Conservation (phyloP, 345 rosid species). For the Gossypium sturtianum region DNA sequence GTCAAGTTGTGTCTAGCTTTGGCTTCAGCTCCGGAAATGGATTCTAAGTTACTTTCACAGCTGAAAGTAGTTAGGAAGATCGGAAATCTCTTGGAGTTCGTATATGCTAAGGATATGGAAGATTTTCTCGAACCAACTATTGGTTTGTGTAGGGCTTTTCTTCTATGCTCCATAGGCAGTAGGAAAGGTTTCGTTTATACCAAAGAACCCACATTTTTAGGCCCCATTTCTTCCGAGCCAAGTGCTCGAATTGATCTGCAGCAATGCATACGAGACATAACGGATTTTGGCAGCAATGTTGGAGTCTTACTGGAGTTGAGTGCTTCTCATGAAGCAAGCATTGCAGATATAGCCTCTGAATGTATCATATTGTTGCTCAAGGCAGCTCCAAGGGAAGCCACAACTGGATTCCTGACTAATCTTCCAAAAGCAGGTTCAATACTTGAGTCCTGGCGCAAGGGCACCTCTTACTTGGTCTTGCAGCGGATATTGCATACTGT, state of each 20-base stretch:
- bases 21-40: conserved; percentile 96
- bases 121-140: conserved; percentile 91
- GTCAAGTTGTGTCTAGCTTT: conserved; percentile 86
- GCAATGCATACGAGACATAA: conserved; percentile 62
- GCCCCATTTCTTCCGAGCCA: conserved; percentile 41
- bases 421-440: conserved; percentile 61
- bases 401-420: conserved; percentile 72
- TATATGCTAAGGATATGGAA: conserved; percentile 82
- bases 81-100: conserved; percentile 83
- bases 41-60: conserved; percentile 76
- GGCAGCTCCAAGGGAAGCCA: conserved; percentile 91
- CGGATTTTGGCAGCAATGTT: conserved; percentile 64
- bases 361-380: conserved; percentile 61
- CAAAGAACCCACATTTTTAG: conserved; percentile 58
- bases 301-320: conserved; percentile 62
- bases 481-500: conserved; percentile 70
- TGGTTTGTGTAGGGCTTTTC: conserved; percentile 72
- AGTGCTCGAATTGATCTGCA: conserved; percentile 37
- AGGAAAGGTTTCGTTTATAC: conserved; percentile 41
- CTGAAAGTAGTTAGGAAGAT: conserved; percentile 73
- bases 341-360: conserved; percentile 75
- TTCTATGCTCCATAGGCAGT: conserved; percentile 53
- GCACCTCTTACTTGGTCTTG: conserved; percentile 40
- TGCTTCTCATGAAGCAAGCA: conserved; percentile 34
- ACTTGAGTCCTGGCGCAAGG: conserved; percentile 53